Percentiles rank a stretch among this genome's conserved stretches.
These are phyloP conservation scores for Ganoderma lucidum DNA, from an alignment of 1,284 basidiomycete genomes.

Conservation along the genomic window DNA sequence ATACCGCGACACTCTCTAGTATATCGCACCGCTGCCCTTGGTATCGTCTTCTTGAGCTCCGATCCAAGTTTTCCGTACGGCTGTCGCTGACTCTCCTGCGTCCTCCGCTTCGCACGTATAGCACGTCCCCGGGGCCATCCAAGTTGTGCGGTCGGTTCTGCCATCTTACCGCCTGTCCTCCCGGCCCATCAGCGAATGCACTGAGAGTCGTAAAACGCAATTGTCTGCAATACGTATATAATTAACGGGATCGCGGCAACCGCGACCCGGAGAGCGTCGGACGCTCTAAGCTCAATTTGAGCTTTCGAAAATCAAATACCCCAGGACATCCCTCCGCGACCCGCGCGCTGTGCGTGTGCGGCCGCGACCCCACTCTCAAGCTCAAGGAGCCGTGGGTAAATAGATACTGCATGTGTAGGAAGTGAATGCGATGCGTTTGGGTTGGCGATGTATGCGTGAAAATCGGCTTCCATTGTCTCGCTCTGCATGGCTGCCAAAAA, in stretches of 20 bases:
- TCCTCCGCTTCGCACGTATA: too few relatives aligned
- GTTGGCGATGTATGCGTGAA: neutral
- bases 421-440: neutral
- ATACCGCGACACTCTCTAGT: neutral
- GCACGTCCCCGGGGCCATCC: too few relatives aligned
- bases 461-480: too few relatives aligned
- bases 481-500: too few relatives aligned
- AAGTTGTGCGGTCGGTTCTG: too few relatives aligned
- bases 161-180: too few relatives aligned
- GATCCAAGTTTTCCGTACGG: neutral
- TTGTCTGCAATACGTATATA: neutral
- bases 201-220: too few relatives aligned
- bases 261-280: too few relatives aligned
- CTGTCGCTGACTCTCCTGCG: too few relatives aligned
- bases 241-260: too few relatives aligned
- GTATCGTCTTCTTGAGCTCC: neutral
- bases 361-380: neutral
- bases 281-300: neutral
- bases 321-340: conserved; percentile 16
- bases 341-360: neutral
- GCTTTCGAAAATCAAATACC: conserved; percentile 19
- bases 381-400: neutral
- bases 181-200: neutral
- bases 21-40: neutral
- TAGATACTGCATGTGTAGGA: neutral